phyloP scores from a whole-genome alignment of 1,139 yeast species.

The Kluyveromyces marxianus region DNA sequence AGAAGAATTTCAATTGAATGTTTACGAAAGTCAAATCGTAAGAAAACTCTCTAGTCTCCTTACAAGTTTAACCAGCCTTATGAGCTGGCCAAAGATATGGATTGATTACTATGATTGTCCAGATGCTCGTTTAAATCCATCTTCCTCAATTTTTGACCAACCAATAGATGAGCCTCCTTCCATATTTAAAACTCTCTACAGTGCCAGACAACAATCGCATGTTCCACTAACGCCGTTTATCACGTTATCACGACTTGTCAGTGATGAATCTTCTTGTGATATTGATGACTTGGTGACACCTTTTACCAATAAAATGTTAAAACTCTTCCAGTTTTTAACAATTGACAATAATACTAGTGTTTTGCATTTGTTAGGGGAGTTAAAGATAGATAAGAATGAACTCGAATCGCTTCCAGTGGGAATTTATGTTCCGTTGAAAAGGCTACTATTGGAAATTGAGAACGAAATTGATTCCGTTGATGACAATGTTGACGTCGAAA shows the following conservation, averaged over 20 bases:
- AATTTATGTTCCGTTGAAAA: constrained; percentile 55
- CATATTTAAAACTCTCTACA: constrained; percentile 27
- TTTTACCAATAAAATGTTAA: constrained; percentile 49
- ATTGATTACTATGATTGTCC: constrained; percentile 40
- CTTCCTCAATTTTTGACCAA: constrained; percentile 15
- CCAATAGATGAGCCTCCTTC: constrained; percentile 31
- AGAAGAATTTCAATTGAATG: constrained; percentile 64
- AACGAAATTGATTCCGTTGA: constrained; percentile 46
- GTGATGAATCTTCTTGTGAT: constrained; percentile 46
- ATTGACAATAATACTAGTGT: constrained; percentile 48
- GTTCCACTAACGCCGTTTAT: constrained; percentile 40
- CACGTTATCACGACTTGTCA: constrained; percentile 62
- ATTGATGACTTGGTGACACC: constrained; percentile 61
- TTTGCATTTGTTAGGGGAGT: constrained; percentile 52
- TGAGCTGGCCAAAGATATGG: constrained; percentile 77
- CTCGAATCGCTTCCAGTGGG: constrained; percentile 74
- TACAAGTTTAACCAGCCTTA: constrained; percentile 56
- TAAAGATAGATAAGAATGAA: constrained; percentile 43
- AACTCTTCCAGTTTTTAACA: constrained; percentile 56
- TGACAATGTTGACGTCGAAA: constrained; percentile 43
- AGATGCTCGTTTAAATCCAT: constrained; percentile 12
- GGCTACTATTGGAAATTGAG: constrained; percentile 51
- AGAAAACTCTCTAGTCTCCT: constrained; percentile 45
- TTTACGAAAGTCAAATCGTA: constrained; percentile 36
- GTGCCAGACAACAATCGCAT: constrained; percentile 23